These are phyloP conservation scores for Trichoderma oligosporum DNA, from an alignment of 2,329 filamentous ascomycete species.

Conservation along the genomic window DNA sequence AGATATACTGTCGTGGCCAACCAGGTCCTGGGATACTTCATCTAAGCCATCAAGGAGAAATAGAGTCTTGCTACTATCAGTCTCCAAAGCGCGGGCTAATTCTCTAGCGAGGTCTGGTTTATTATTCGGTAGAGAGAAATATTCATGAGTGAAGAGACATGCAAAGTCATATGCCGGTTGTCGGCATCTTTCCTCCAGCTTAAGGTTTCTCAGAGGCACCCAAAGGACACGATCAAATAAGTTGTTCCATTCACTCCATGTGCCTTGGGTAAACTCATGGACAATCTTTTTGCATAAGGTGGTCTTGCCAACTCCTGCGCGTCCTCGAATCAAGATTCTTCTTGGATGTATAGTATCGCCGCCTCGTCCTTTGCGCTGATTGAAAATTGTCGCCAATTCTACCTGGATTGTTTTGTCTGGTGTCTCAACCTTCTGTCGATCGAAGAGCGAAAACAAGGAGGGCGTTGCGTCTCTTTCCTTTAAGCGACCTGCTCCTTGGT, in stretches of 20 bases:
- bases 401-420: constrained; percentile 25
- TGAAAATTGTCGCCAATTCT: constrained; percentile 29
- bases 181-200: constrained; percentile 28
- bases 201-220: constrained; percentile 35
- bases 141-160: constrained; percentile 29
- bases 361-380: constrained; percentile 23
- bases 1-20: constrained; percentile 16
- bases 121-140: constrained; percentile 25
- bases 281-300: constrained; percentile 40
- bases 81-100: constrained; percentile 20
- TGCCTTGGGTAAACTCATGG: constrained; percentile 30
- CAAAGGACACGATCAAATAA: constrained; percentile 39
- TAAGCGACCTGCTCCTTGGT: too few relatives aligned
- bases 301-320: constrained; percentile 37
- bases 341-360: constrained; percentile 24
- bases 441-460: too few relatives aligned
- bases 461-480: too few relatives aligned
- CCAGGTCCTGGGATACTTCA: constrained; percentile 33
- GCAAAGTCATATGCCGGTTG: constrained; percentile 24
- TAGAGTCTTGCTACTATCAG: constrained; percentile 28
- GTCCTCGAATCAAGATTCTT: constrained; percentile 34
- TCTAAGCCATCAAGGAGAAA: constrained; percentile 44
- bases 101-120: constrained; percentile 21
- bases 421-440: constrained; percentile 29
- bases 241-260: constrained; percentile 17